Evolutionary conservation across 1,284 basidiomycete genomes (phyloP).

Genomic region (Meira miltonrushii): DNA sequence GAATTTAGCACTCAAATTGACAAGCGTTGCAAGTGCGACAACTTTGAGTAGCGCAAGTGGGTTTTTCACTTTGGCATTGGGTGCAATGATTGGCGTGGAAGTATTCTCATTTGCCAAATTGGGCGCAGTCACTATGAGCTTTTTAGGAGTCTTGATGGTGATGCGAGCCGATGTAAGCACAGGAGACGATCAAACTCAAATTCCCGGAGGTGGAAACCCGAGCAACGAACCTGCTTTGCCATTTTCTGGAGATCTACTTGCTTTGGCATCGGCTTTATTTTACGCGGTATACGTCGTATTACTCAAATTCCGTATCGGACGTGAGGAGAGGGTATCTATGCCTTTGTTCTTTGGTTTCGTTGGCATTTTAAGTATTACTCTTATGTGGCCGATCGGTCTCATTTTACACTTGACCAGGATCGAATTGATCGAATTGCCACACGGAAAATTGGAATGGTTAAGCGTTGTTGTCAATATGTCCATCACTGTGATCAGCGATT

Average conservation of each 20-base stretch:
- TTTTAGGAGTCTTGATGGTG: conserved; percentile 78
- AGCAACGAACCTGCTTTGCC: too few relatives aligned
- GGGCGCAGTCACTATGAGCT: conserved; percentile 74
- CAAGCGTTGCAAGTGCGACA: conserved; percentile 48
- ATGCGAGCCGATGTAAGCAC: conserved; percentile 54
- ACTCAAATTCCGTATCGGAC: conserved; percentile 65
- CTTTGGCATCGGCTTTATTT: conserved; percentile 54
- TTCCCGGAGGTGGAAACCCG: neutral
- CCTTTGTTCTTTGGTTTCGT: conserved; percentile 61
- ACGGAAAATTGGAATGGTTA: conserved; percentile 60
- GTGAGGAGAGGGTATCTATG: conserved; percentile 44
- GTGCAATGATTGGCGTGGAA: conserved; percentile 79
- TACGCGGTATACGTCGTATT: conserved; percentile 89
- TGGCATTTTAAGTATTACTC: conserved; percentile 78
- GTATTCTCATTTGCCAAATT: conserved; percentile 69
- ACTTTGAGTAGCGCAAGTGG: conserved; percentile 65
- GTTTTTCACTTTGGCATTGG: conserved; percentile 86
- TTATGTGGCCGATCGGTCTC: conserved; percentile 75
- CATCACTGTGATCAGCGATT: conserved; percentile 52
- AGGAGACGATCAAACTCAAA: neutral
- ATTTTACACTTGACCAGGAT: conserved; percentile 70
- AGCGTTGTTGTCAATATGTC: conserved; percentile 76
- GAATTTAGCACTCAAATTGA: conserved; percentile 43
- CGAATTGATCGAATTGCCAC: conserved; percentile 73
- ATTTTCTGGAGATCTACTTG: conserved; percentile 36